These are phyloP conservation scores for Yamadazyma olivae DNA, from an alignment of 805 yeast species.

Conservation along the genomic window DNA sequence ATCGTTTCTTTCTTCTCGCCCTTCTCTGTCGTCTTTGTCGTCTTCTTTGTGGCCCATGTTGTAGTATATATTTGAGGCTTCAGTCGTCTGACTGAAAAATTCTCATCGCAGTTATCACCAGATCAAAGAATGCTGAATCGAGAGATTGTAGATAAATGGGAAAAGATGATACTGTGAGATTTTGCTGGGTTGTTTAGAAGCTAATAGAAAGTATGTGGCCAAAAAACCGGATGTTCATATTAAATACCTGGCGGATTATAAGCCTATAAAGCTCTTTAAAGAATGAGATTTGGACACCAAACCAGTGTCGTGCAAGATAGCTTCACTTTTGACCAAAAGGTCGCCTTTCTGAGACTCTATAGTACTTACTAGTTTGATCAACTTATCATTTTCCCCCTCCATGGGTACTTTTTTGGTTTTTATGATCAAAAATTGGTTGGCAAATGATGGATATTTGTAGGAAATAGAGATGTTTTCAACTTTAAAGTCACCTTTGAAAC, in stretches of 20 bases:
- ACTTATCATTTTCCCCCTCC: conserved; percentile 25
- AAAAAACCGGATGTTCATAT: too few species aligned
- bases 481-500: conserved; percentile 43
- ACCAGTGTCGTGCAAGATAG: conserved; percentile 42
- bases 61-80: background rate
- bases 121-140: too few species aligned
- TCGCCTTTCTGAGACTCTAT: conserved; percentile 54
- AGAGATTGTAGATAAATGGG: too few species aligned
- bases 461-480: conserved; percentile 47
- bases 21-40: background rate
- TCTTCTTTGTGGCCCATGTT: background rate
- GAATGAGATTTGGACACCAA: background rate
- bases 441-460: conserved; percentile 72
- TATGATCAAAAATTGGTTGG: conserved; percentile 71
- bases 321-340: conserved; percentile 55
- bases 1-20: background rate
- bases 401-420: conserved; percentile 41
- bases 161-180: too few species aligned
- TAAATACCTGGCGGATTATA: too few species aligned
- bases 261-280: background rate
- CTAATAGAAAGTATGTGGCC: too few species aligned
- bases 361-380: conserved; percentile 45
- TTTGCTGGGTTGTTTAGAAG: too few species aligned
- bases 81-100: conserved; percentile 2
- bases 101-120: conserved; percentile 3